phyloP scores from a whole-genome alignment of 1,284 basidiomycete species.

The Leccinum insolens region DNA sequence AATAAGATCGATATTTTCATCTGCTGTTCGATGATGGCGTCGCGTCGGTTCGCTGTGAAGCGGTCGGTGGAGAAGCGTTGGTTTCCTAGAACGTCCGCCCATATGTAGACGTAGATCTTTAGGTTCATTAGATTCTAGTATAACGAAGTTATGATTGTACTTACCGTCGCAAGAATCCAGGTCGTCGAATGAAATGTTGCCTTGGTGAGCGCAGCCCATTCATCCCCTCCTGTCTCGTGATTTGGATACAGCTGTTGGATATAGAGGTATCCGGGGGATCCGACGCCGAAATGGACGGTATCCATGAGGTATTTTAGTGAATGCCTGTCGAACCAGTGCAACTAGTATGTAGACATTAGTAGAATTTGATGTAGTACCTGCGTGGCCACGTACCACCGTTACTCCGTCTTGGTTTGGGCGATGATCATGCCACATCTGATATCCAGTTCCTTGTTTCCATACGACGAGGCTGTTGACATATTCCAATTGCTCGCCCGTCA shows the following conservation, averaged over 20 bases:
- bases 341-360: neutral
- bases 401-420: neutral
- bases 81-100: neutral
- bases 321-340: neutral
- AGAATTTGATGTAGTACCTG: neutral
- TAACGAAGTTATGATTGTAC: neutral
- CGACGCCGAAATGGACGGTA: neutral
- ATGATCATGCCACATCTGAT: neutral
- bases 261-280: neutral
- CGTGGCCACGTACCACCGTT: neutral
- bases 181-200: neutral
- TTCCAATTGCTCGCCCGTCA: neutral
- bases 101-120: neutral
- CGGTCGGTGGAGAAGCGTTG: neutral
- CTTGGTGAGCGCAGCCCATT: neutral
- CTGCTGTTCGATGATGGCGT: neutral
- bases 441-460: neutral
- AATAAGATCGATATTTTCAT: neutral
- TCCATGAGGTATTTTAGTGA: neutral
- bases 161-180: neutral
- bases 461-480: neutral
- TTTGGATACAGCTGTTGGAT: neutral
- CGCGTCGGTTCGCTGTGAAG: neutral
- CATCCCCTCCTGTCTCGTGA: neutral
- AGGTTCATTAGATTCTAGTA: neutral